Base-by-base conservation (phyloP, 164 flowering plant species). In the Berberis thunbergii region DNA sequence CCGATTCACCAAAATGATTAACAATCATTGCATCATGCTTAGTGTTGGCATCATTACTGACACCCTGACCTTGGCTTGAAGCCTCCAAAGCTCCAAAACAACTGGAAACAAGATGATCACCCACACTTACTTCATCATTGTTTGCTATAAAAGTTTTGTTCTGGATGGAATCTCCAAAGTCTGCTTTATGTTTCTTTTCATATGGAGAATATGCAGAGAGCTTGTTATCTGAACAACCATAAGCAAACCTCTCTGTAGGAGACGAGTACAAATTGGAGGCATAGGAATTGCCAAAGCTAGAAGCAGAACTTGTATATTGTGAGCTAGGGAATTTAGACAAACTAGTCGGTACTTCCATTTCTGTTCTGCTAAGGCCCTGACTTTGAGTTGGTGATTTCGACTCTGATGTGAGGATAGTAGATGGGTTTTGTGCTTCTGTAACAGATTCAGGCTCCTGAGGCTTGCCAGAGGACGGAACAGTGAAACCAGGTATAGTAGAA, bases 401-500 rank as follows among this genome's bases (percentile, higher is more conserved):
- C 39, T 73, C 78, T 56, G 75, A 56, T 3, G 54, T 38, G 42
- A 81, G 80, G 2, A 65, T 63, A 58, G 73, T 70, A 26, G 59
- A 68, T 46, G 79, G 70, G 60, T 76, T 75, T 44, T 63, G 78
- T n/a, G 73, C 67, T 67, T 76, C 86, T 72, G 41, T 59, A 43
- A 26, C 56, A 43, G 68, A 69, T 68, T 69, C 79, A 57, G 80
- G 66, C 41, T 66, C 78, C 61, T 60, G 74, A 64, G 77, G 57
- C 73, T 74, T 79, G 41, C 77, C 80, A 65, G 59, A 62, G 49
- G 74, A 59, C 63, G 86, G 69, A 49, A 73, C 68, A 50, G 69
- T 68, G 64, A 87, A 91, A 69, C 94, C 94, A 72, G 96, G 92
- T 46, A 95, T 81, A 0, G 76, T 84, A 50, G 97, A 87, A 70